Evolutionary conservation across 805 yeast genomes (phyloP), one percentile per base, ranked within the genome.

Genomic region (Hagleromyces aurorensis): DNA sequence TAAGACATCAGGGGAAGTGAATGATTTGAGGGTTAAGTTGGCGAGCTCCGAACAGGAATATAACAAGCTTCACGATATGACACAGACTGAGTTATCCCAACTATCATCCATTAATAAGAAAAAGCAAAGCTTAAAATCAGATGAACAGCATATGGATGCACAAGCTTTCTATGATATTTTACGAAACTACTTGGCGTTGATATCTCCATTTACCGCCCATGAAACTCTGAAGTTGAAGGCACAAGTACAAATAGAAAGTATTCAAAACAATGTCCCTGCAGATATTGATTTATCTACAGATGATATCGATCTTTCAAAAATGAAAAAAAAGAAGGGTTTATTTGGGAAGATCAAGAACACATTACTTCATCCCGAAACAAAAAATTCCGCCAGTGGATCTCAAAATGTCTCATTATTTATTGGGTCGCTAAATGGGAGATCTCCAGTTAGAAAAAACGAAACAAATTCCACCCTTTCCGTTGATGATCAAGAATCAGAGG

Each of bases 171-270:
- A 51, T 40, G 68, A 69, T 14, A 52, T 70, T 26, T 50, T 87
- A 29, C 58, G 62, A 12, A 62, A 66, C 19, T 72, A 80, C 22
- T 55, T 81, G 20, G 44, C 57, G 8, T 50, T 69, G 2, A 62
- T 87, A 33, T 69, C 76, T 30, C 67, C 67, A 26, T 84, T 85
- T 43, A 69, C 87, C 36, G 59, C 67, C 25, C 76, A 78, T 38
- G 98, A 91, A 50, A 76, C 83, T 4, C 57, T 58, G 17, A 70
- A 94, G 37, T 78, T 91, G 13, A 65, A 67, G 22, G 70, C 78
- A 8, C 94, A 86, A 49, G 97, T 87, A 12, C 89, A 81, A 46
- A 77, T 89, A 29, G 96, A 89, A 55, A 76, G 91, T 16, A 85
- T 91, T 43, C 91, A 84, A 54, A 72, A 78, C 36, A 85, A 80